These are phyloP conservation scores for Arthroderma sp. DNA, from an alignment of 2,329 filamentous ascomycete genomes.

Conservation along the genomic window DNA sequence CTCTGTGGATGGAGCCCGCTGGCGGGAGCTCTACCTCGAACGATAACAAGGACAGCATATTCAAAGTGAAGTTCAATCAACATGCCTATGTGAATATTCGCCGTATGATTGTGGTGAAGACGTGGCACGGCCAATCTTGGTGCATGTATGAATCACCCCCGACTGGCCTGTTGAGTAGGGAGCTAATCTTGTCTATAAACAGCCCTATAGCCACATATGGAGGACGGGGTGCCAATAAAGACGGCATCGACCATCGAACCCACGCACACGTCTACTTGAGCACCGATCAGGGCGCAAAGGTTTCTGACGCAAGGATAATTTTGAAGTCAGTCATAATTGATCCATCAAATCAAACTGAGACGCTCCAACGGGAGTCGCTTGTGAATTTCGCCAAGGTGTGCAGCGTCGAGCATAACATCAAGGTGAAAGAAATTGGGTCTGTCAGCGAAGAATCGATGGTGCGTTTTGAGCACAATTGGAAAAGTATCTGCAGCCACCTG, in stretches of 20 bases:
- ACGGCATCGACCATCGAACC: conserved; percentile 20
- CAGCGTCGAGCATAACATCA: conserved; percentile 32
- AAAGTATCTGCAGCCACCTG: neutral
- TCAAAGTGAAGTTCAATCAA: conserved; percentile 12
- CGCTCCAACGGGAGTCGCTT: conserved; percentile 22
- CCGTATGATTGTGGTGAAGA: conserved; percentile 22
- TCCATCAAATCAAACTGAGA: conserved; percentile 12
- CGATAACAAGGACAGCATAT: conserved; percentile 1
- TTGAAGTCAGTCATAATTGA: conserved; percentile 21
- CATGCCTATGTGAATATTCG: conserved; percentile 19
- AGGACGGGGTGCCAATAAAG: conserved; percentile 23
- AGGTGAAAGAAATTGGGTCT: conserved; percentile 27
- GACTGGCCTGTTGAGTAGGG: neutral
- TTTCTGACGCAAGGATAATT: conserved; percentile 23
- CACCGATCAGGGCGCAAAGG: conserved; percentile 7
- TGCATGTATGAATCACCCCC: conserved; percentile 19
- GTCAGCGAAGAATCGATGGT: conserved; percentile 18
- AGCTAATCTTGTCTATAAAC: neutral
- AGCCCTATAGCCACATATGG: conserved; percentile 31
- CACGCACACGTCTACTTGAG: conserved; percentile 28
- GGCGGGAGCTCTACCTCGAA: conserved; percentile 9
- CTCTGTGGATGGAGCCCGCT: conserved; percentile 21
- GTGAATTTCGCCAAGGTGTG: conserved; percentile 30
- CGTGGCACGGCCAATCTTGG: conserved; percentile 16
- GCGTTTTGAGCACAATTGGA: conserved; percentile 13